Evolutionary conservation across 1,284 basidiomycete species (phyloP), one percentile per base, ranked within the genome.

Genomic region (Sanghuangporus weigelae): DNA sequence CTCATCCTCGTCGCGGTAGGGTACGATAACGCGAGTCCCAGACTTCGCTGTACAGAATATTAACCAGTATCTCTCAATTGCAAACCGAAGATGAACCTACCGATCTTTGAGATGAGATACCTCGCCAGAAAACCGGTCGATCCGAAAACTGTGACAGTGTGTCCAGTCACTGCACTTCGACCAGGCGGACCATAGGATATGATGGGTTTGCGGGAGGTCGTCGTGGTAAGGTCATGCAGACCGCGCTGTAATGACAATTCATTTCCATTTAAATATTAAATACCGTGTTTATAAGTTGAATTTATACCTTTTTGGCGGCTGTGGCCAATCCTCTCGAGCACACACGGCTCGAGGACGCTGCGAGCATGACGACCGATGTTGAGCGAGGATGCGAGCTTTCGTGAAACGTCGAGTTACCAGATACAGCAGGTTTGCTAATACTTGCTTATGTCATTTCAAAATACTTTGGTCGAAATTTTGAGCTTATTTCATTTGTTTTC

Each of bases 1-100:
- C 74, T 95, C 90, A 73, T 99, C 95, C 74, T 96, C 94, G 70
- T 98, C 95, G 39, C 97, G 86, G 81, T 98, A 98, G 10, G 97
- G 96, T 63, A 97, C 84, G 71, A 99, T 85, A 65, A 98, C 95
- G 74, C 97, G 95, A 4, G 95, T 95, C 10, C 96, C 96, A 74
- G 87, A 81, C 79, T 93, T 95, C 65, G 93, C 95, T 90, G 71
- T 57, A 65, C 39, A 67, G 60, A 42, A 38, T 42, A 21, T 35
- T 36, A 54, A n/a, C 44, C 44, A 46, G 12, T 19, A 14, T 16
- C n/a, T 46, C 44, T 5, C 44, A 14, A 14, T 19, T n/a, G 21
- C 8, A n/a, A n/a, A 2, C 12, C 4, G 10, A 54, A 11, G 12
- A 39, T 7, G 46, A 62, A 76, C 87, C 67, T 70, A 93, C 92